phyloP scores from a whole-genome alignment of 2,329 filamentous ascomycete genomes.

The Epichloe elymi region DNA sequence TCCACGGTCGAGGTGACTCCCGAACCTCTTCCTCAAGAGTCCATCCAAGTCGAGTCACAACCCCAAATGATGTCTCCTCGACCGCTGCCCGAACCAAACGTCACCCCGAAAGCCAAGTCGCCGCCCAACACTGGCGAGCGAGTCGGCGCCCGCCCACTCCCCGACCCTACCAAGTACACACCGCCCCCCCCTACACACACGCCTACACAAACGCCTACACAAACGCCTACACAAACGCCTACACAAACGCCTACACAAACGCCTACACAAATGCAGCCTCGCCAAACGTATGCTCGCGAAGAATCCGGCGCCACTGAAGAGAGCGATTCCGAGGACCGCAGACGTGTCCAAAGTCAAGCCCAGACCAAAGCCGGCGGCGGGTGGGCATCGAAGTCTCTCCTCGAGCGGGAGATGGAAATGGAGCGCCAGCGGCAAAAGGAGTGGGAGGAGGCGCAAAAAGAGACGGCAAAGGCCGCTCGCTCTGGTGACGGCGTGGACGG shows the following conservation, averaged over 20 bases:
- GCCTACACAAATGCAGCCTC: too few species aligned
- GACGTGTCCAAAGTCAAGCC: conserved; percentile 42
- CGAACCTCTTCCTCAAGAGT: neutral
- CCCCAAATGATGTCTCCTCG: conserved; percentile 12
- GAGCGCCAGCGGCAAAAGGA: conserved; percentile 64
- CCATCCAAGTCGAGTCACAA: neutral
- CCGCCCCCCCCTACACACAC: conserved; percentile 7
- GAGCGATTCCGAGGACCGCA: conserved; percentile 47
- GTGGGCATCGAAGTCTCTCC: conserved; percentile 54
- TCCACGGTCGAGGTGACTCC: conserved; percentile 13
- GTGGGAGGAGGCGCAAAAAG: conserved; percentile 66
- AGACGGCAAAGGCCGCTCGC: conserved; percentile 41
- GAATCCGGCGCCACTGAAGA: conserved; percentile 45
- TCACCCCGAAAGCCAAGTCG: conserved; percentile 19
- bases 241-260: too few species aligned
- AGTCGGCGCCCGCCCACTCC: conserved; percentile 37
- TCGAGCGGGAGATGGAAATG: conserved; percentile 71
- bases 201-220: conserved; percentile 1
- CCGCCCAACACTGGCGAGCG: conserved; percentile 18
- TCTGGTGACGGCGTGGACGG: conserved; percentile 44
- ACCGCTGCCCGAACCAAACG: conserved; percentile 28
- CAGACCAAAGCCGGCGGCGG: conserved; percentile 49
- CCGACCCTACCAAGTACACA: conserved; percentile 30
- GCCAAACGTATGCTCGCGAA: conserved; percentile 41
- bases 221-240: neutral